Evolutionary conservation across 1,139 yeast species (phyloP), one percentile per base, ranked within the genome.

Genomic region (Wickerhamomyces sp.): DNA sequence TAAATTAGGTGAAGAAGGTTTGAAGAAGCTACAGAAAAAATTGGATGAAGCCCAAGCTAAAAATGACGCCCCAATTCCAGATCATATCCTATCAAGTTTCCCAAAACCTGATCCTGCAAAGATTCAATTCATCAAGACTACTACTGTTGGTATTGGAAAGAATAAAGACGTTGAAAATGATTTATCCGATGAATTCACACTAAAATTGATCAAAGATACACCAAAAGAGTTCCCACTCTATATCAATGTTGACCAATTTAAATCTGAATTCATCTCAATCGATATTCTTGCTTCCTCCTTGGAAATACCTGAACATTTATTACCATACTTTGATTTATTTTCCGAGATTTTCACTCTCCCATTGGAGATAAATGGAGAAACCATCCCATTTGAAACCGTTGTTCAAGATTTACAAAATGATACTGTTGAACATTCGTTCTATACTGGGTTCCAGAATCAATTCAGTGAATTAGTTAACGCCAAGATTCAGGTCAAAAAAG

Each of bases 251-350:
- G 97, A 93, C 64, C 79, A 84, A 51, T 85, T 79, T 61, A 76
- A 81, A 45, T 87, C 97, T 2, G 82, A 86, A 58, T 93, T 93
- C 62, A 79, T 88, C 27, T 80, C 86, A n/a, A 72, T 89, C 26
- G 77, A 81, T 50, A 62, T 89, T 34, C 67, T 85, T 34, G 64
- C 87, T 58, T 81, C 94, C 1, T 77, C 95, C 0, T 69, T 76
- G 9, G 71, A 65, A n/a, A 71, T 90, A 5, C 80, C 82, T 33
- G 72, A 76, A 35, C 63, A 68, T 2, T 67, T 84, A 29, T 69
- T 90, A 44, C 84, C 89, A 9, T 84, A 85, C 50, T 71, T 87
- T 54, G 79, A 83, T 18, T 66, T 91, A 9, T 70, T 90, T 47
- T 79, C 80, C 45, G 78, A 75, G 38, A 73, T 89, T 42, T 87